A percentile compares a stretch with the other conserved stretches of the same genome.
Evolutionary conservation across 2,329 filamentous ascomycete species (phyloP).

Genomic region (Blastomyces emzantsi): DNA sequence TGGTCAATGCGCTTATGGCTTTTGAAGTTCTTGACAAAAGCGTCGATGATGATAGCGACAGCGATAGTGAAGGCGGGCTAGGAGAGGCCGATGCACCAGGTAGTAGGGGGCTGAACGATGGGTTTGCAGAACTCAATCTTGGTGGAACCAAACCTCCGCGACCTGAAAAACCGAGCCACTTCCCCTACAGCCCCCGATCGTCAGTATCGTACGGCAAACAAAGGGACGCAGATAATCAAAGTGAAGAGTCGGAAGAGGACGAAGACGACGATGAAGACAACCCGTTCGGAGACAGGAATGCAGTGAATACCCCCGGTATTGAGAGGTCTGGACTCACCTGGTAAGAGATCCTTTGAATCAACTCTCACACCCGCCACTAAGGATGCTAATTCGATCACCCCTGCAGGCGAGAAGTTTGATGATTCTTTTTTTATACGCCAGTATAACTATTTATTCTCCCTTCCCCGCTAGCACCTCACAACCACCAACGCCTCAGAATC

Average conservation of each 20-base stretch:
- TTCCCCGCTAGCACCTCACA: neutral
- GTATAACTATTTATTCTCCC: neutral
- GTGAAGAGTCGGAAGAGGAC: slow-evolving; percentile 44
- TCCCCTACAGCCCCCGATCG: slow-evolving; percentile 19
- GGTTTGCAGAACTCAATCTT: slow-evolving; percentile 29
- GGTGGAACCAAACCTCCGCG: slow-evolving; percentile 31
- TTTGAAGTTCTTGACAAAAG: slow-evolving; percentile 80
- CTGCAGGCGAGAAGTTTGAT: slow-evolving; percentile 10
- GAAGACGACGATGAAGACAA: slow-evolving; percentile 69
- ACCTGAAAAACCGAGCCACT: slow-evolving; percentile 55
- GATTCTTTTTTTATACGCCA: neutral
- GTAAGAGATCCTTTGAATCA: slow-evolving; percentile 17
- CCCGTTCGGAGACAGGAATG: slow-evolving; percentile 78
- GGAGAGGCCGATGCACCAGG: slow-evolving; percentile 13
- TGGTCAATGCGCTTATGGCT: slow-evolving; percentile 87
- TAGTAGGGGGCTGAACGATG: slow-evolving; percentile 22
- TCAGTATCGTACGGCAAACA: slow-evolving; percentile 19
- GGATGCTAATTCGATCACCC: neutral
- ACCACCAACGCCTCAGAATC: neutral
- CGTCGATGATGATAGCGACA: slow-evolving; percentile 54
- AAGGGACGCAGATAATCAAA: slow-evolving; percentile 45
- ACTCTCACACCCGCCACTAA: neutral
- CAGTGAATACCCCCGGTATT: slow-evolving; percentile 32
- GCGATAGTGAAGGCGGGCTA: slow-evolving; percentile 43
- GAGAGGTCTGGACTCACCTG: slow-evolving; percentile 29